A percentile compares a stretch with the other conserved stretches of the same genome.
These are phyloP conservation scores for Testicularia cyperi DNA, from an alignment of 1,284 basidiomycete genomes.

Conservation along the genomic window DNA sequence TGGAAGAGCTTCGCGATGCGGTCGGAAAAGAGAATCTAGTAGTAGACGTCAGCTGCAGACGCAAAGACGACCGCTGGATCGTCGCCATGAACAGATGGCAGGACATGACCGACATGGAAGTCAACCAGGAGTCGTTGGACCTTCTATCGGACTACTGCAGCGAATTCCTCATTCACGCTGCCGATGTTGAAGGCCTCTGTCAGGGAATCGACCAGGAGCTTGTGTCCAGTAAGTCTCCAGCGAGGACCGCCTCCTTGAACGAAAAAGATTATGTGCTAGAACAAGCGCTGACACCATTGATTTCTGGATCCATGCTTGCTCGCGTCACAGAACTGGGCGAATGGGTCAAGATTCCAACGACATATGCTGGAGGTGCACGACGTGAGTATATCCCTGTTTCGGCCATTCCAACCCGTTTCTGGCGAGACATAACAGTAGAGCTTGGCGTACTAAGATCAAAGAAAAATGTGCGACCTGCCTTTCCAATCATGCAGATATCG, in stretches of 20 bases:
- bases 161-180: constrained; percentile 94
- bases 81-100: constrained; percentile 99
- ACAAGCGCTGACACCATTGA: too few species aligned
- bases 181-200: constrained; percentile 95
- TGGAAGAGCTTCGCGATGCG: constrained; percentile 68
- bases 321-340: constrained; percentile 73
- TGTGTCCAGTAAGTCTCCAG: constrained; percentile 72
- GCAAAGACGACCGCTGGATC: constrained; percentile 76
- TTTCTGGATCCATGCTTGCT: background rate
- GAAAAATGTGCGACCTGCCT: background rate
- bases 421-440: too few species aligned
- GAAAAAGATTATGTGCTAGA: too few species aligned
- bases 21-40: constrained; percentile 87
- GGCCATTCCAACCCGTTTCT: too few species aligned
- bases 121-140: constrained; percentile 63
- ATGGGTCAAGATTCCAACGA: constrained; percentile 88
- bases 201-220: constrained; percentile 92
- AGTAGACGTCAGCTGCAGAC: constrained; percentile 92
- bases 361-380: constrained; percentile 95
- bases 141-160: constrained; percentile 63
- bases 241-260: too few species aligned
- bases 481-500: constrained; percentile 67
- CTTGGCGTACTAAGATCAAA: too few species aligned
- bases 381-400: constrained; percentile 66
- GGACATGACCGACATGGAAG: constrained; percentile 89